Evolutionary conservation across 1,139 yeast genomes (phyloP).

Genomic region (Lodderomyces metapsilosis): DNA sequence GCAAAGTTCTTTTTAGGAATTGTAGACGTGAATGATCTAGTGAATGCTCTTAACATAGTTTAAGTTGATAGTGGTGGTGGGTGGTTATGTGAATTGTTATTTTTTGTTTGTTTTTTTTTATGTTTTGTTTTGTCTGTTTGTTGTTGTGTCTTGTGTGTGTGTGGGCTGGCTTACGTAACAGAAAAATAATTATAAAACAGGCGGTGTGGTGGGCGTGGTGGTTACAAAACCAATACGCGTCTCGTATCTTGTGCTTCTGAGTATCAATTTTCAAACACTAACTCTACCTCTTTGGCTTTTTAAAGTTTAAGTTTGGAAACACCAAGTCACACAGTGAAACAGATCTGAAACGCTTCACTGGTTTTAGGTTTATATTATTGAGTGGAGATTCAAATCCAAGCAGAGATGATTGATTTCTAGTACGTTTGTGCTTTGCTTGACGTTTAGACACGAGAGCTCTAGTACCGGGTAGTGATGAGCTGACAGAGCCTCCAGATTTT

Average conservation of each 20-base stretch:
- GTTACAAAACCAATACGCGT: neutral
- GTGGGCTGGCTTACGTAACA: no score
- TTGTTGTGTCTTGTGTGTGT: no score
- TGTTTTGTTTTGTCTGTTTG: no score
- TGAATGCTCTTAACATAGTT: conserved; percentile 28
- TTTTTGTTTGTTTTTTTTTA: conserved; percentile 1
- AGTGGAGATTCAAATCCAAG: neutral
- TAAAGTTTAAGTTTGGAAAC: conserved; percentile 14
- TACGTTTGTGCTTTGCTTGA: neutral
- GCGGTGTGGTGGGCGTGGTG: no score
- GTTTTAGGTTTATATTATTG: conserved; percentile 4
- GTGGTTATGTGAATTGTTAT: no score
- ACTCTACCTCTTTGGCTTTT: conserved; percentile 4
- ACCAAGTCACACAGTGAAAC: conserved; percentile 14
- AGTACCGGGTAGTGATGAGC: neutral
- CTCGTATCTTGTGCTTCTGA: neutral
- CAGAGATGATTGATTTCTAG: neutral
- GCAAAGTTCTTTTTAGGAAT: conserved; percentile 37
- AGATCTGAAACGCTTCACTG: conserved; percentile 14
- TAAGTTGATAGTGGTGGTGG: neutral
- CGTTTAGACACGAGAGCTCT: neutral
- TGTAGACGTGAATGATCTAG: conserved; percentile 37
- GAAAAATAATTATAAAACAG: no score
- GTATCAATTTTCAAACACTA: neutral
- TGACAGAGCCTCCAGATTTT: neutral